Evolutionary conservation across 805 yeast genomes (phyloP).

Genomic region (Priceomyces fermenticarens): DNA sequence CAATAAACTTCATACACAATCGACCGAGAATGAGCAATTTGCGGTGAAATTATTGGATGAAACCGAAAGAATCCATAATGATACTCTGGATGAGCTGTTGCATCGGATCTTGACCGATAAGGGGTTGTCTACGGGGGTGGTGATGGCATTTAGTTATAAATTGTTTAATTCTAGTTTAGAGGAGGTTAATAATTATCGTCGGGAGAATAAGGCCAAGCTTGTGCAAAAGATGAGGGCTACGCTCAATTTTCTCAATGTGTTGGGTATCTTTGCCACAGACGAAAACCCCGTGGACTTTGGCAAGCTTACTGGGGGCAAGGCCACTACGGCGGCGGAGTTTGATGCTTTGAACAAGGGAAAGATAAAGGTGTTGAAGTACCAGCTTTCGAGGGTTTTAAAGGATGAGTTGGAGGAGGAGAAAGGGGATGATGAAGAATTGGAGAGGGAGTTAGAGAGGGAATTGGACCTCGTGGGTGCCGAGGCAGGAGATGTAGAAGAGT

Average conservation of each 20-base stretch:
- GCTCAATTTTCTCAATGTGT: conserved; percentile 30
- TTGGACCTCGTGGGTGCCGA: conserved; percentile 11
- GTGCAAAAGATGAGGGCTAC: conserved; percentile 34
- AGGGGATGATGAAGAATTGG: conserved; percentile 24
- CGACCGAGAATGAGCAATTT: conserved; percentile 53
- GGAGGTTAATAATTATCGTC: conserved; percentile 19
- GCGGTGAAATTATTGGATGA: conserved; percentile 65
- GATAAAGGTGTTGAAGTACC: conserved; percentile 34
- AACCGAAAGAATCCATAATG: conserved; percentile 58
- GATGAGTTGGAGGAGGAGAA: conserved; percentile 28
- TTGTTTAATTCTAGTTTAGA: conserved; percentile 31
- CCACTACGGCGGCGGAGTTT: conserved; percentile 20
- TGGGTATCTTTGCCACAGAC: conserved; percentile 23
- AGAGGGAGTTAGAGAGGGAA: conserved; percentile 21
- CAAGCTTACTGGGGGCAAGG: conserved; percentile 35
- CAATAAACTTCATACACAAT: conserved; percentile 54
- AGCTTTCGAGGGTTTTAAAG: conserved; percentile 36
- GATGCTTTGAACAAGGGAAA: conserved; percentile 27
- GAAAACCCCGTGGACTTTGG: conserved; percentile 25
- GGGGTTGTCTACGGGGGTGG: conserved; percentile 37
- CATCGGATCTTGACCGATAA: conserved; percentile 56
- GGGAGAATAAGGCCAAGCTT: conserved; percentile 25
- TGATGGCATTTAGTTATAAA: conserved; percentile 32
- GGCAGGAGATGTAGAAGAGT: conserved; percentile 1
- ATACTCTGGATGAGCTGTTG: conserved; percentile 37